Base-by-base conservation (phyloP, 495 filamentous ascomycete genomes). In the Echria macrotheca region DNA sequence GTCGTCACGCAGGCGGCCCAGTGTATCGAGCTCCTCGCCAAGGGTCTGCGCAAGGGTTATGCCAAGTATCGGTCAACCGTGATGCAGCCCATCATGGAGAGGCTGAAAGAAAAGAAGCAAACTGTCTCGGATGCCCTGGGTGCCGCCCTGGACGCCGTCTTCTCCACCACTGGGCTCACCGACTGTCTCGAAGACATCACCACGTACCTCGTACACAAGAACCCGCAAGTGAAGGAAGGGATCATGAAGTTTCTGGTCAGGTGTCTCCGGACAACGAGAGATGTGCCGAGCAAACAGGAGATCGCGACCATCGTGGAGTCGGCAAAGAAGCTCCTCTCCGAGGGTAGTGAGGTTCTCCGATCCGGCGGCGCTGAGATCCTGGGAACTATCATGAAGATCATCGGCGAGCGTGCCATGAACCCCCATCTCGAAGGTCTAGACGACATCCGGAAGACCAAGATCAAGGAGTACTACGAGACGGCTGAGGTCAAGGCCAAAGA, bases 401-500 rank as follows among this genome's bases (percentile, higher is more conserved):
- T 96, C 73, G 91, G 94, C 35, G 94, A 99, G 61, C 79, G 93
- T 32, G 85, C 84, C n/a, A 99, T 97, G 93, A 87, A 84, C 35
- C 87, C 89, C 5, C 89, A 94, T 61, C 69, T 99, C n/a, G 91
- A 97, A 53, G 89, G 88, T 0, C 70, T 99, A 12, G 94, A 99
- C 60, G 93, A 99, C 19, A 96, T 97, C 47, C 79, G 90, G 46
- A 97, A 96, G 70, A 85, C 79, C 18, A 99, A 96, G 69, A 86
- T 96, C 63, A 96, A 95, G 69, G 94, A 97, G 63, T 96, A 82
- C 67, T 91, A 81, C 60, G 91, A 96, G 23, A 81, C 81, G 1
- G 94, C 94, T 2, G 85, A 95, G 59, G 94, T 99, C 41, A 95
- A 91, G 65, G 93, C 94, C 32, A 97, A 97, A 63, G 91, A 94